Base-by-base conservation (phyloP, 345 rosid species). In the Acer yangbiense region DNA sequence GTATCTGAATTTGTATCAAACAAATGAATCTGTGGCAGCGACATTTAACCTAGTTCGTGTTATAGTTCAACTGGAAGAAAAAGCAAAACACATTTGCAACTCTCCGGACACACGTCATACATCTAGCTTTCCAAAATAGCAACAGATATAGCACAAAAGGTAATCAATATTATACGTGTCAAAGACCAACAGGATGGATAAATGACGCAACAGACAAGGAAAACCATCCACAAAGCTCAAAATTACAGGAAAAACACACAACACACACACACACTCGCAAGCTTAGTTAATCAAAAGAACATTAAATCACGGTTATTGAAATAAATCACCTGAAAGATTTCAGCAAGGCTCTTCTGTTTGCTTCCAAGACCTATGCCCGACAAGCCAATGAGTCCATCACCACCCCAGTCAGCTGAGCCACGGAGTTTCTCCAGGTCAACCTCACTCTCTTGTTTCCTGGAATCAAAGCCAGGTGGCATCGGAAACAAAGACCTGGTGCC, bases 331-430 rank as follows among this genome's bases (percentile, higher is more conserved):
- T 92, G 98, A 85, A 92, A 86, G 75, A 91, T 88, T 68, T 89
- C 94, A 41, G 94, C 92, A 77, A 92, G 81, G 79, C 94, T 90
- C 85, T 89, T 92, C 80, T 91, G 94, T 78, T 89, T 92, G 85
- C 83, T 88, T 44, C 91, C 92, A 43, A 90, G 89, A 41, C 90
- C 90, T 73, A 90, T 77, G 44, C 90, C 92, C 0, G 97, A 87
- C 72, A 93, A 83, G 61, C 98, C 95, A 83, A 89, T 88, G 68
- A 94, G 84, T 63, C 97, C 97, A 82, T 90, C 91, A 17, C 88
- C 91, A 20, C 90, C 91, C 98, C 98, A 94, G 25, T 94, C 96
- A 0, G 84, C 82, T 16, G 94, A 82, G 74, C 85, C 83, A 76
- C 32, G 76, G 20, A 73, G 65, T 21, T 85, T 89, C 69, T 85